Evolutionary conservation across 2,329 filamentous ascomycete genomes (phyloP).

Genomic region (Phaeosphaeria sp.): DNA sequence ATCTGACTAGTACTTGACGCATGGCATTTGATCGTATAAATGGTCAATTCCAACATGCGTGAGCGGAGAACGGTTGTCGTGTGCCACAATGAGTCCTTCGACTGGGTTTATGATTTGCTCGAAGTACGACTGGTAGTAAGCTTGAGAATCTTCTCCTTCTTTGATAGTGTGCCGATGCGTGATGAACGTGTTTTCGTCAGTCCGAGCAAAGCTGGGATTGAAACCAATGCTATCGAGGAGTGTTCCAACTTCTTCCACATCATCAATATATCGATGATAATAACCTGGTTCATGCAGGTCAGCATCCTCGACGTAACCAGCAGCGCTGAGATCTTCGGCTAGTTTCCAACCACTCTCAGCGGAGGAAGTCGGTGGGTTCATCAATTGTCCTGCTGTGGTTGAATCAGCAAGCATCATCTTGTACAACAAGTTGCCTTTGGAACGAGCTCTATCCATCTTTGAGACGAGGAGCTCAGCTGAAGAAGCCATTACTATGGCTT

Average conservation of each 20-base stretch:
- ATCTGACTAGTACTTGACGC: constrained; percentile 6
- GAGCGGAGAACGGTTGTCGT: background rate
- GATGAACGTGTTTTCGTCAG: background rate
- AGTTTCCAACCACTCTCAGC: background rate
- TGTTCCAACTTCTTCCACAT: background rate
- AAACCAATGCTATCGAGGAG: background rate
- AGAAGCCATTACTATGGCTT: too few relatives aligned
- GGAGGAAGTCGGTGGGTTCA: background rate
- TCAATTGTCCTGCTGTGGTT: background rate
- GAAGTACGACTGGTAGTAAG: background rate
- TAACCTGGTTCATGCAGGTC: background rate
- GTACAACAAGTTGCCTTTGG: background rate
- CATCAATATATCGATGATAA: background rate
- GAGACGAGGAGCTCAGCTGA: too few relatives aligned
- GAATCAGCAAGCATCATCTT: background rate
- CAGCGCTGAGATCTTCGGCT: background rate
- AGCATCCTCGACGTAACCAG: background rate
- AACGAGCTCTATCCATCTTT: background rate
- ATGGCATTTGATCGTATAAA: background rate
- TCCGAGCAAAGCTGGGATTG: background rate
- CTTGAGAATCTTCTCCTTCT: background rate
- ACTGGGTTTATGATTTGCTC: background rate
- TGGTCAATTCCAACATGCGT: background rate
- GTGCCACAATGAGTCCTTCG: background rate
- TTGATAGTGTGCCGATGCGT: background rate